These are phyloP conservation scores for Rhodotorula babjevae DNA, from an alignment of 768 basidiomycete genomes.

Conservation along the genomic window DNA sequence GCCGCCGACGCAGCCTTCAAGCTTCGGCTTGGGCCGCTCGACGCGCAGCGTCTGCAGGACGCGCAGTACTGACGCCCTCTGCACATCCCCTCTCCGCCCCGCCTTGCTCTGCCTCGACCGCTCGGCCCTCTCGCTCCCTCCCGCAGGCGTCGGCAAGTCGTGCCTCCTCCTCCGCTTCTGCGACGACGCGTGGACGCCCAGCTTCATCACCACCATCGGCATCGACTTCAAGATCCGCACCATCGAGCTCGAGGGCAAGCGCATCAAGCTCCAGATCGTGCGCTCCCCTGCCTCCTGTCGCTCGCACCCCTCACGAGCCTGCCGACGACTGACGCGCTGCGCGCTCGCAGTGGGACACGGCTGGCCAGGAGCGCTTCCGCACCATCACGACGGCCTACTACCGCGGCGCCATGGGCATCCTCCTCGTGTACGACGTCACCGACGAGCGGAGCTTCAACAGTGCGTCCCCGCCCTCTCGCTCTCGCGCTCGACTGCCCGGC, in stretches of 20 bases:
- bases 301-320: not conserved
- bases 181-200: constrained; percentile 98
- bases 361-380: constrained; percentile 96
- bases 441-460: constrained; percentile 93
- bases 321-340: not conserved
- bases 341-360: constrained; percentile 83
- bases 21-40: not conserved
- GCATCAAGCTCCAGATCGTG: constrained; percentile 98
- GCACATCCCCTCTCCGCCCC: not conserved
- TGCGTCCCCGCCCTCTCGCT: constrained; percentile 50
- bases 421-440: constrained; percentile 90
- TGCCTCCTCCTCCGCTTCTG: constrained; percentile 69
- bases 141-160: constrained; percentile 83
- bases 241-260: constrained; percentile 95
- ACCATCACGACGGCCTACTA: constrained; percentile 99
- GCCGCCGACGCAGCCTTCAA: too few relatives aligned
- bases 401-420: constrained; percentile 96
- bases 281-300: constrained; percentile 45
- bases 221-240: constrained; percentile 99
- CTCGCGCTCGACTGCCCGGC: not conserved
- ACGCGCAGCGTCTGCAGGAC: not conserved
- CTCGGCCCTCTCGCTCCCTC: not conserved
- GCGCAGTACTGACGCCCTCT: not conserved
- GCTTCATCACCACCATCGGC: constrained; percentile 98
- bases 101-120: not conserved